These are phyloP conservation scores for Eucalyptus leucophloia DNA, from an alignment of 345 rosid genomes.

Conservation along the genomic window DNA sequence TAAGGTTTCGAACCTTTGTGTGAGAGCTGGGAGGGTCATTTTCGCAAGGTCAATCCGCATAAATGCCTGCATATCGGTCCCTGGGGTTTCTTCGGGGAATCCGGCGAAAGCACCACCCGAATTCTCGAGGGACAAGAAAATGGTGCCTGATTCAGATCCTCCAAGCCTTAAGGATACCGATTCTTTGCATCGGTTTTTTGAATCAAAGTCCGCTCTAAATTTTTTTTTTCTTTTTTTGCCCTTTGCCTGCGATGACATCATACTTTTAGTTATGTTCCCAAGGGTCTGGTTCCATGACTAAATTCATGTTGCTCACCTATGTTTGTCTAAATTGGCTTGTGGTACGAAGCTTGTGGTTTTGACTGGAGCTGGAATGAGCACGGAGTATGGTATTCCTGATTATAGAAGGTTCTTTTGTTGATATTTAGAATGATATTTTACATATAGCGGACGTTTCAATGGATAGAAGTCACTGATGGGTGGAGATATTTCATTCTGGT, in stretches of 20 bases:
- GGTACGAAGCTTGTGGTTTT: conserved; percentile 54
- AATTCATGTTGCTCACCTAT: not conserved
- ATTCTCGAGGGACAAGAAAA: conserved; percentile 28
- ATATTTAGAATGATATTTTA: not conserved
- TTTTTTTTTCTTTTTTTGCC: not conserved
- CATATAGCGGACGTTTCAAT: not conserved
- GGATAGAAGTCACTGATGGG: not conserved
- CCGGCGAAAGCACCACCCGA: conserved; percentile 9
- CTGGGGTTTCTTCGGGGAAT: conserved; percentile 17
- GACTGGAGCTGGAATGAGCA: conserved; percentile 91
- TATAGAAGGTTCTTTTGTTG: conserved; percentile 53
- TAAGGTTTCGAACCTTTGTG: not conserved
- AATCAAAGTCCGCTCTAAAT: conserved; percentile 31
- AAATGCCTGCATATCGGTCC: conserved; percentile 33
- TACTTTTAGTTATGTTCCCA: not conserved
- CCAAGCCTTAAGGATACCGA: conserved; percentile 44
- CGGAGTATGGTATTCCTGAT: conserved; percentile 92
- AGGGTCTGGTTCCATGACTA: not conserved
- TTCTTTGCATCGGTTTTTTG: conserved; percentile 42
- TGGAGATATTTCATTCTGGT: not conserved
- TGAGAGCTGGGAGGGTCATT: conserved; percentile 1
- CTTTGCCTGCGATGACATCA: not conserved
- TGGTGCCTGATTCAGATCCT: conserved; percentile 72
- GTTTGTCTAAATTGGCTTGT: not conserved
- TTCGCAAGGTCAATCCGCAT: conserved; percentile 31